Evolutionary conservation across 257 asterid species (phyloP), one percentile per base, ranked within the genome.

Genomic region (Echium plantagineum): DNA sequence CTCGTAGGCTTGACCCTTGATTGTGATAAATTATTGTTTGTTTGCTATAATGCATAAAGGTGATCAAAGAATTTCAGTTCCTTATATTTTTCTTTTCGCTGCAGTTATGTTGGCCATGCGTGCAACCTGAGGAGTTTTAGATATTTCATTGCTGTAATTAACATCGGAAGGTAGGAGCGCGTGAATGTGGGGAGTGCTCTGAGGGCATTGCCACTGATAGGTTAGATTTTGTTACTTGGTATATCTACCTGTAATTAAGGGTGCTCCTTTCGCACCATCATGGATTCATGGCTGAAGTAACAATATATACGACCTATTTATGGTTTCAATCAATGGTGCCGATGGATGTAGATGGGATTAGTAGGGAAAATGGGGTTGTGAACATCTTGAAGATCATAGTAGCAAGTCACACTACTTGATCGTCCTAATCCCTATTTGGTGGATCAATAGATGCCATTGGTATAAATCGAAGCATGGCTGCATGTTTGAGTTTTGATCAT

Each of bases 101-200:
- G 83, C 91, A 87, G 96, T 81, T 71, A 56, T 88, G 63, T 68
- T 85, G 77, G 93, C 66, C 21, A 13, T 72, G 18, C 77, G 55
- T 58, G 73, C 81, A 63, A 60, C 66, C 22, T 65, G 60, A 65
- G 60, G 52, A 60, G 32, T 52, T 21, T 5, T 42, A 38, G 22
- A 49, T 61, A 64, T 57, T 59, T 56, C 57, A 64, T 61, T 52
- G 68, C 18, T 52, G 57, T 18, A 19, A 61, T 42, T 22, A 26
- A 13, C 54, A 42, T 18, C 66, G 31, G 55, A 20, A n/a, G 24
- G 20, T 57, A 65, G 69, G 66, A 57, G 15, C 35, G 28, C 51
- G 21, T 53, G 21, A 52, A 52, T n/a, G 22, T 52, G 56, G 31
- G 8, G 10, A 55, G 58, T 4, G 24, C 21, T 55, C 30, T 19